Base-by-base conservation (phyloP, 2,329 filamentous ascomycete species). In the Claviceps arundinis region DNA sequence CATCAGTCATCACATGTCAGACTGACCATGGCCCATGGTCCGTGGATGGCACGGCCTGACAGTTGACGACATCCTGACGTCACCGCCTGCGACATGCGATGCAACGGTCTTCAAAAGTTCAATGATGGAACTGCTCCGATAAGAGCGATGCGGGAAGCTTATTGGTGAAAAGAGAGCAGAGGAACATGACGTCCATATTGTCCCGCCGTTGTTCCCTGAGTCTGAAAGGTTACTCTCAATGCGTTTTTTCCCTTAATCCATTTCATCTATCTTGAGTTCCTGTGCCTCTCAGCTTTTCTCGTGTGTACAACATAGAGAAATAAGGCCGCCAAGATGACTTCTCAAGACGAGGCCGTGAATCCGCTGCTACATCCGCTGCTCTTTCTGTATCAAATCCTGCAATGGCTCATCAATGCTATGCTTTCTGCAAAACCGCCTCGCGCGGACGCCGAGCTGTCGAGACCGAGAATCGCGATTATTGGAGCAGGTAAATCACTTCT, bases 361-460 rank as follows among this genome's bases (percentile, higher is more conserved):
- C 68, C 70, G 19, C 48, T 76, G 34, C 57, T 75, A n/a, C 71
- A 78, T 47, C 77, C 76, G 2, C 66, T 87, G 45, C 64, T 80
- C 30, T 82, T 82, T 58, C 53, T 84, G 49, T 89, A 82, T 65
- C 74, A 81, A 55, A 52, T 87, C 34, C 65, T 82, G 38, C 85
- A 89, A 73, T 82, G 74, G 70, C 56, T 86, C 7, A 69, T 84
- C 1, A 73, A 76, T 59, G 75, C 75, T 57, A 59, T 89, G 37
- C 77, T 94, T 50, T 82, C 87, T 0, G 87, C 88, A 0, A 73
- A 69, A 5, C 82, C 87, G 4, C 87, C 87, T 0, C 73, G 76
- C 2, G 77, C 81, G 0, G 70, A 75, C 55, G 66, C 72, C 0
- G 70, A 72, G 6, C 69, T 86, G n/a, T 69, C 70, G 13, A 72